These are phyloP conservation scores for Pseudevernia furfuracea DNA, from an alignment of 495 filamentous ascomycete species.

Conservation along the genomic window DNA sequence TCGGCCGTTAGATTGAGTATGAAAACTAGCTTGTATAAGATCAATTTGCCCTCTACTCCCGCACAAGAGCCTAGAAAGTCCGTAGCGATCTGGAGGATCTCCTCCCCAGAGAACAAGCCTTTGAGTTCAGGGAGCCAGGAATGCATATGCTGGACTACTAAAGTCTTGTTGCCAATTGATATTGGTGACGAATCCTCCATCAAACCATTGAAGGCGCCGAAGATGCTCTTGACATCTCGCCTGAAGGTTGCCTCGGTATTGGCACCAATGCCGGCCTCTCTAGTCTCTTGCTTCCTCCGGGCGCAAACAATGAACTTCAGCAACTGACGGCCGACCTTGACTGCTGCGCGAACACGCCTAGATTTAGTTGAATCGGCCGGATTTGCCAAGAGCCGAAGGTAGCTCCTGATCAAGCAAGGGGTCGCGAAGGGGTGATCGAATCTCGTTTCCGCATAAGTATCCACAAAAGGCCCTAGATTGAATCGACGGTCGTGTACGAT, in stretches of 20 bases:
- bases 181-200: conserved; percentile 82
- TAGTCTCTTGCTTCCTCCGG: conserved; percentile 74
- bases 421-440: conserved; percentile 95
- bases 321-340: conserved; percentile 90
- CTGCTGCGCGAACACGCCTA: conserved; percentile 76
- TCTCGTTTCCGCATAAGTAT: conserved; percentile 77
- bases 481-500: conserved; percentile 94
- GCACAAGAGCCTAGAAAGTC: conserved; percentile 91
- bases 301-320: conserved; percentile 93
- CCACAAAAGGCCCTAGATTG: conserved; percentile 81
- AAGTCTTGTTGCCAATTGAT: conserved; percentile 84
- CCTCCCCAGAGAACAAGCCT: conserved; percentile 64
- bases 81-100: conserved; percentile 84
- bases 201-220: conserved; percentile 77
- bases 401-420: conserved; percentile 82
- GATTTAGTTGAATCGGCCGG: conserved; percentile 73
- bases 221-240: conserved; percentile 75
- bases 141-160: conserved; percentile 95
- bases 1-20: conserved; percentile 82
- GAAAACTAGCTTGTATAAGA: conserved; percentile 88
- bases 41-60: conserved; percentile 79
- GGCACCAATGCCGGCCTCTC: conserved; percentile 84
- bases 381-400: conserved; percentile 69
- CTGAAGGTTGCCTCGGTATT: conserved; percentile 72
- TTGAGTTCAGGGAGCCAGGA: conserved; percentile 87